Conservation (phyloP, 306 rosid genomes). For the Psophocarpus tetragonolobus region DNA sequence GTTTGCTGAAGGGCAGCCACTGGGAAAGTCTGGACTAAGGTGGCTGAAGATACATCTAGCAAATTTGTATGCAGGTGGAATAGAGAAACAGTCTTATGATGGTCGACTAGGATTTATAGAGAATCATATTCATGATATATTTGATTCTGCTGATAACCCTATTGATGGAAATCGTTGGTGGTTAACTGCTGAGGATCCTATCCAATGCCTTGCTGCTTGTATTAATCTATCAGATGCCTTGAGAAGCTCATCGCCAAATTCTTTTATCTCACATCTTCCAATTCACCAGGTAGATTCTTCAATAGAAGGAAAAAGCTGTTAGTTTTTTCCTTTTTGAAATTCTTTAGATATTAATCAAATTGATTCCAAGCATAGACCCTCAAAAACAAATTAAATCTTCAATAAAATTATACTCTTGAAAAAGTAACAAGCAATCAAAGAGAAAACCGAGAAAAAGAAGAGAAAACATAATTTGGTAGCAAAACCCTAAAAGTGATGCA, state of each 20-base stretch:
- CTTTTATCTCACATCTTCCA: slow-evolving; percentile 73
- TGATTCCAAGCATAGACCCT: background rate
- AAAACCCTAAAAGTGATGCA: background rate
- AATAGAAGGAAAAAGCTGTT: background rate
- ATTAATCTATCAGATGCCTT: slow-evolving; percentile 80
- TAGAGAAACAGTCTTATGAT: slow-evolving; percentile 79
- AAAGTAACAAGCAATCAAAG: slow-evolving; percentile 2
- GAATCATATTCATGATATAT: slow-evolving; percentile 64
- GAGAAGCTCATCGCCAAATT: slow-evolving; percentile 73
- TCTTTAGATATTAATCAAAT: background rate
- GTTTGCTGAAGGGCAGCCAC: slow-evolving; percentile 79
- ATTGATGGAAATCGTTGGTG: slow-evolving; percentile 80
- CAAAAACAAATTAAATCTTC: background rate
- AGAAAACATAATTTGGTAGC: slow-evolving; percentile 6
- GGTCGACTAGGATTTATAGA: slow-evolving; percentile 75
- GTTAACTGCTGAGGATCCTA: slow-evolving; percentile 91
- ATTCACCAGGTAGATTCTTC: slow-evolving; percentile 72
- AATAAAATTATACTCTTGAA: background rate
- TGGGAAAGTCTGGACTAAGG: slow-evolving; percentile 74
- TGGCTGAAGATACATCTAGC: slow-evolving; percentile 92
- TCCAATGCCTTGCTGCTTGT: slow-evolving; percentile 87
- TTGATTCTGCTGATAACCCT: slow-evolving; percentile 82
- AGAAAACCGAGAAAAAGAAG: background rate
- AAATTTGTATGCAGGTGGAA: slow-evolving; percentile 68
- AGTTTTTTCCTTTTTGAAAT: slow-evolving; percentile 1